Conservation (phyloP, 176 grass and related monocot species). For the Phoenix roebelenii region DNA sequence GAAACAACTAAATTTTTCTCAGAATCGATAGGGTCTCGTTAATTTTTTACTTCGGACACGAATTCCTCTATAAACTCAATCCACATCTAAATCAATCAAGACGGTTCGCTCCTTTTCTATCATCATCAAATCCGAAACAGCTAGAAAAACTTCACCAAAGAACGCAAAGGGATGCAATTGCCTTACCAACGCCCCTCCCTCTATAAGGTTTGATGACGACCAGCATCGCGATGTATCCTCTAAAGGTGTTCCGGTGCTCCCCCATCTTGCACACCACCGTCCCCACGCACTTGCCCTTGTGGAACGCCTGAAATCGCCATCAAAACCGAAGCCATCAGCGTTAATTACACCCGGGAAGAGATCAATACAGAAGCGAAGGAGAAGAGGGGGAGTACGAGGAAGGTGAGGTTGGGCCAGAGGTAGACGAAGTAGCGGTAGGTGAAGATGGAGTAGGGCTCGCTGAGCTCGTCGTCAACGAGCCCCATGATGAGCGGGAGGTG, state of each 20-base stretch:
- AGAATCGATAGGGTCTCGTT: too few relatives aligned
- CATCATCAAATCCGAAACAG: too few relatives aligned
- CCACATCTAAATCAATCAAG: too few relatives aligned
- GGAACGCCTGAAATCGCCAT: constrained; percentile 26
- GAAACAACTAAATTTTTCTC: too few relatives aligned
- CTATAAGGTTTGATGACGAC: constrained; percentile 87
- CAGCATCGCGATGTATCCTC: constrained; percentile 95
- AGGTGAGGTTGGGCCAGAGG: constrained; percentile 89
- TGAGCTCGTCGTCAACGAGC: constrained; percentile 92
- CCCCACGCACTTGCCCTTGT: constrained; percentile 71
- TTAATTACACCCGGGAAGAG: constrained; percentile 1
- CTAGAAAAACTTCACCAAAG: not conserved
- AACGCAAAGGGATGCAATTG: not conserved
- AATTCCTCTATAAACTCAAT: too few relatives aligned
- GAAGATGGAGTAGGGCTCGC: constrained; percentile 99
- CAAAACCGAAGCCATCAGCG: not conserved
- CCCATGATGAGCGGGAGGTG: constrained; percentile 89
- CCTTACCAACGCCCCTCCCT: constrained; percentile 70
- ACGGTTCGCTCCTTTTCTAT: too few relatives aligned
- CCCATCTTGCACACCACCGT: constrained; percentile 98
- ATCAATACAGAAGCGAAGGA: not conserved
- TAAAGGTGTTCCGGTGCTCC: constrained; percentile 58
- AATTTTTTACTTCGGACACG: too few relatives aligned
- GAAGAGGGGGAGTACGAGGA: constrained; percentile 36
- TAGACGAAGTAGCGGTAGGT: constrained; percentile 99